Base-by-base conservation (phyloP, 176 grass and related monocot genomes). In the Echinochloa phyllopogon region DNA sequence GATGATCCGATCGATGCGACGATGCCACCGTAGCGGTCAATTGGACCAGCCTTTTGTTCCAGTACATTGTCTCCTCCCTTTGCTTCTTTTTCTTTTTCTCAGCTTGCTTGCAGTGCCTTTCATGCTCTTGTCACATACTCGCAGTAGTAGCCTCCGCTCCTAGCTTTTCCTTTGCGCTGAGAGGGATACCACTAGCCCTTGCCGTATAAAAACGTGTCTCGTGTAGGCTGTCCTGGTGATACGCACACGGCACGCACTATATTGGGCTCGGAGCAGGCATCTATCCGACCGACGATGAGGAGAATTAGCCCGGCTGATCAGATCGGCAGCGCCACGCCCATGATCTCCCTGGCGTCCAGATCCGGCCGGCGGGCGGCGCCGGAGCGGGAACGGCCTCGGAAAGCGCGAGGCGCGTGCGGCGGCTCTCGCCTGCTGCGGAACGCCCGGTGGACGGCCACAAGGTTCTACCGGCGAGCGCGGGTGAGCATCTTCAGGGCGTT, bases 61-160 rank as follows among this genome's bases (percentile, higher is more conserved):
- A 45, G 68, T 83, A 80, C 76, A 73, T 65, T 87, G 67, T 67
- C 83, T 70, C 80, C 82, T 53, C 85, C 72, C 74, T 88, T 84
- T 85, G 69, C 72, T 24, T 23, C 74, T 78, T 81, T 90, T 94
- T 90, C 73, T 75, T 91, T 90, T 88, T 44, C 85, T 84, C 65
- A 4, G 65, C 74, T 43, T 63, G 45, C 71, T 36, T 5, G 71
- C 71, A 52, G 76, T 85, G 57, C 43, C 85, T 80, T 87, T 93
- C 80, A 92, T 69, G 85, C 75, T 90, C 84, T 94, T 94, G 92
- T 86, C 87, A 86, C 79, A 69, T 80, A 84, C 69, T 29, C 43
- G 79, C 20, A 51, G 42, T 24, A 23, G 29, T 40, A 33, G 29
- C 29, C 29, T 33, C 29, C 29, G 29, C 74, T 44, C 42, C 80